These are phyloP conservation scores for Gautieria morchelliformis DNA, from an alignment of 768 basidiomycete genomes.

Conservation along the genomic window DNA sequence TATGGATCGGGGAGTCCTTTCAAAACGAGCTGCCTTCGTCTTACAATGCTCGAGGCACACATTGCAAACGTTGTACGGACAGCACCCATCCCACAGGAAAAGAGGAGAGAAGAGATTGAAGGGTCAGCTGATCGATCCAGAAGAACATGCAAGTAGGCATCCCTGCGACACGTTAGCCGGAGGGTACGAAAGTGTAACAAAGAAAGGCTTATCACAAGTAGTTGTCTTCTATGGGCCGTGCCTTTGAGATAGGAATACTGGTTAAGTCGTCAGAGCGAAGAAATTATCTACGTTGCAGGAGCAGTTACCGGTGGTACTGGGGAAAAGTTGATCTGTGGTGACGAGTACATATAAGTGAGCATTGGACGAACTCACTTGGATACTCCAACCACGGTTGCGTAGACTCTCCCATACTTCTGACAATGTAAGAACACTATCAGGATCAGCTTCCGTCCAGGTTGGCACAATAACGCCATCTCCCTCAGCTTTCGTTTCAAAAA, in stretches of 20 bases:
- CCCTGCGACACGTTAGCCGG: conserved; percentile 37
- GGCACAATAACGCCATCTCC: conserved; percentile 79
- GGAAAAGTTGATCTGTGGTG: background rate
- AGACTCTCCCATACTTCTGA: conserved; percentile 78
- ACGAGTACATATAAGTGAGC: background rate
- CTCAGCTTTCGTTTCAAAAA: conserved; percentile 11
- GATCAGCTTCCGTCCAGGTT: conserved; percentile 90
- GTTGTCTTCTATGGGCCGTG: conserved; percentile 68
- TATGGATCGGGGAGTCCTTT: conserved; percentile 76
- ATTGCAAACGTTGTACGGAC: conserved; percentile 96
- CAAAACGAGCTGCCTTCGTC: conserved; percentile 62
- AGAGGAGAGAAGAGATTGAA: conserved; percentile 71
- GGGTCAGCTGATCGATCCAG: conserved; percentile 57
- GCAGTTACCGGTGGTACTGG: conserved; percentile 64
- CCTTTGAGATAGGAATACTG: conserved; percentile 91
- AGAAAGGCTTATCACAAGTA: conserved; percentile 26
- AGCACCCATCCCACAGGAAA: conserved; percentile 95
- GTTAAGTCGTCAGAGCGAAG: background rate
- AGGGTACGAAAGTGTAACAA: background rate
- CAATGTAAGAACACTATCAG: conserved; percentile 73
- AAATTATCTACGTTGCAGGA: background rate
- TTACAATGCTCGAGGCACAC: conserved; percentile 83
- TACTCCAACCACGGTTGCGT: conserved; percentile 78
- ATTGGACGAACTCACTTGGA: conserved; percentile 50
- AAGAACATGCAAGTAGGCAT: conserved; percentile 82